phyloP scores from a whole-genome alignment of 805 yeast species.

The Candida bentonensis region DNA sequence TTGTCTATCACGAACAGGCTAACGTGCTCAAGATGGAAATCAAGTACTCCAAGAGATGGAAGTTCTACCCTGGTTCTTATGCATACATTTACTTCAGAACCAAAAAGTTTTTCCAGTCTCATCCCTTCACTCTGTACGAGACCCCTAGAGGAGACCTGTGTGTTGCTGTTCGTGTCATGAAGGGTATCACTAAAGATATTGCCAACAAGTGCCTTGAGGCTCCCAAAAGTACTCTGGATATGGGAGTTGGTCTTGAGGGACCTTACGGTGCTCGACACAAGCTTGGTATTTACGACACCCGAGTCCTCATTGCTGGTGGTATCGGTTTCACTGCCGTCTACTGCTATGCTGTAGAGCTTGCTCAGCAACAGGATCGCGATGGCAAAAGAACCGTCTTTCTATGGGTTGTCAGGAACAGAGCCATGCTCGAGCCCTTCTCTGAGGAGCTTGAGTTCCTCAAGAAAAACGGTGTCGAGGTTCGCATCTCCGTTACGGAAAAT shows the following conservation, averaged over 20 bases:
- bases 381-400: slow-evolving; percentile 31
- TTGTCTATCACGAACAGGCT: slow-evolving; percentile 9
- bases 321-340: slow-evolving; percentile 45
- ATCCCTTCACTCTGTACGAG: slow-evolving; percentile 41
- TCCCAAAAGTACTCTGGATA: slow-evolving; percentile 16
- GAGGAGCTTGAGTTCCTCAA: slow-evolving; percentile 26
- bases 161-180: slow-evolving; percentile 22
- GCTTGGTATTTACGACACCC: slow-evolving; percentile 25
- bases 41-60: slow-evolving; percentile 29
- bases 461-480: slow-evolving; percentile 6
- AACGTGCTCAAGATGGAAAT: slow-evolving; percentile 12
- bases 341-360: slow-evolving; percentile 27
- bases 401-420: slow-evolving; percentile 50
- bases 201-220: slow-evolving; percentile 19
- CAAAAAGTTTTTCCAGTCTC: slow-evolving; percentile 49
- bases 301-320: slow-evolving; percentile 39
- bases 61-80: slow-evolving; percentile 40
- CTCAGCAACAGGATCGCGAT: neutral
- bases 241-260: slow-evolving; percentile 38
- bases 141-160: slow-evolving; percentile 7
- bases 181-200: slow-evolving; percentile 41
- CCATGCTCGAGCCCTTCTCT: slow-evolving; percentile 35
- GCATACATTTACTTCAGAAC: slow-evolving; percentile 32
- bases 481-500: slow-evolving; percentile 6
- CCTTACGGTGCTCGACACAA: slow-evolving; percentile 41